Evolutionary conservation across 495 filamentous ascomycete species (phyloP).

Genomic region (Elasticomyces elasticus): DNA sequence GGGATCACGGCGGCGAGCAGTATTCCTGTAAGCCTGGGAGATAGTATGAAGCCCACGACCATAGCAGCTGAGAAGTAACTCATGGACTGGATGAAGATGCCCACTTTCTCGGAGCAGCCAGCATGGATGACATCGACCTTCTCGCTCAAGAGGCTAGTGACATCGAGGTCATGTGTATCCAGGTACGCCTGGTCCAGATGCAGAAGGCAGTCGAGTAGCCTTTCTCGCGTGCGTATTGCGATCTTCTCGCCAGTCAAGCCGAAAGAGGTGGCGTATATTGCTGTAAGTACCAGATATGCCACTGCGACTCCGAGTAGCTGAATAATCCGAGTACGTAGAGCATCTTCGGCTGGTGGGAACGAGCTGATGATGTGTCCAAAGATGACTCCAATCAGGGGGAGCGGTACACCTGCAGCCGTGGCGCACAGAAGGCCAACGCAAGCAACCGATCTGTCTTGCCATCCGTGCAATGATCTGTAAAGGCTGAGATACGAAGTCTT

Average conservation of each 20-base stretch:
- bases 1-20: slow-evolving; percentile 36
- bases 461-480: slow-evolving; percentile 27
- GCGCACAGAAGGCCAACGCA: slow-evolving; percentile 26
- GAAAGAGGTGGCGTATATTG: slow-evolving; percentile 32
- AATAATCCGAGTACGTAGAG: slow-evolving; percentile 24
- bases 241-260: slow-evolving; percentile 32
- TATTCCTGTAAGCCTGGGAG: slow-evolving; percentile 40
- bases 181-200: slow-evolving; percentile 35
- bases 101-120: slow-evolving; percentile 42
- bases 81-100: slow-evolving; percentile 40
- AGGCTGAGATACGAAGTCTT: slow-evolving; percentile 31
- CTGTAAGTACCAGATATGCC: slow-evolving; percentile 35
- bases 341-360: slow-evolving; percentile 35
- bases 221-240: slow-evolving; percentile 27
- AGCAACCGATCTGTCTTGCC: slow-evolving; percentile 17
- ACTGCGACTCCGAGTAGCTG: slow-evolving; percentile 32
- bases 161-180: slow-evolving; percentile 31
- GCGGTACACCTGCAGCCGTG: slow-evolving; percentile 33
- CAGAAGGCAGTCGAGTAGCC: slow-evolving; percentile 25
- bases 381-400: slow-evolving; percentile 38
- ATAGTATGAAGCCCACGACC: slow-evolving; percentile 41
- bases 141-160: slow-evolving; percentile 30
- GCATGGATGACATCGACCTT: slow-evolving; percentile 37
- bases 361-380: slow-evolving; percentile 36
- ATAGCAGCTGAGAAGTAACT: slow-evolving; percentile 44